Evolutionary conservation across 1,284 basidiomycete species (phyloP).

Genomic region (Testicularia cyperi): DNA sequence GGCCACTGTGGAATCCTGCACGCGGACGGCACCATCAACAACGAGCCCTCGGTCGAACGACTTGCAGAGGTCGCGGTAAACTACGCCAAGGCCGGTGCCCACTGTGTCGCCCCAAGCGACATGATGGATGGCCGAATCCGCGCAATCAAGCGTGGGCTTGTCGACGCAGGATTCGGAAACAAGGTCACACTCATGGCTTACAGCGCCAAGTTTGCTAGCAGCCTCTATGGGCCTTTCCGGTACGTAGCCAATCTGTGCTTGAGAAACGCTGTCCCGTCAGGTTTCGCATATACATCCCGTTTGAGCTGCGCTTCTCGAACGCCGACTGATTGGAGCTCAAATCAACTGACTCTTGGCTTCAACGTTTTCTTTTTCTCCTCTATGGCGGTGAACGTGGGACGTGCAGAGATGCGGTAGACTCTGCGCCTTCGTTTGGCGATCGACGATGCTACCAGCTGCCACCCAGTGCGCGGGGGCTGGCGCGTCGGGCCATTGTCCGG

Average conservation of each 20-base stretch:
- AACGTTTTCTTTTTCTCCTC: too few relatives aligned
- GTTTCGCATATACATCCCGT: too few relatives aligned
- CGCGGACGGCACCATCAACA: slow-evolving; percentile 70
- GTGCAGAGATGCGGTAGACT: slow-evolving; percentile 88
- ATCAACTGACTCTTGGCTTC: too few relatives aligned
- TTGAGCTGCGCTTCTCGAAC: too few relatives aligned
- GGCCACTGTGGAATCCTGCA: slow-evolving; percentile 90
- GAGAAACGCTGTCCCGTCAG: too few relatives aligned
- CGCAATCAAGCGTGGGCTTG: slow-evolving; percentile 82
- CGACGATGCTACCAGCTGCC: slow-evolving; percentile 98
- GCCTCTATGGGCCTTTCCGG: slow-evolving; percentile 97
- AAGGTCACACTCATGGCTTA: slow-evolving; percentile 84
- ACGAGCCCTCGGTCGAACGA: slow-evolving; percentile 67
- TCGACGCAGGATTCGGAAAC: slow-evolving; percentile 77
- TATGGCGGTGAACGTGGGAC: too few relatives aligned
- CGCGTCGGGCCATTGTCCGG: slow-evolving; percentile 85
- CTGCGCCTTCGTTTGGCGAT: slow-evolving; percentile 89
- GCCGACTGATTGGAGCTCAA: too few relatives aligned
- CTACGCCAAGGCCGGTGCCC: slow-evolving; percentile 91
- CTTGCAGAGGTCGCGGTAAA: slow-evolving; percentile 88
- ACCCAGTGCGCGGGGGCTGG: slow-evolving; percentile 81
- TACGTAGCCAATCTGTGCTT: slow-evolving; percentile 63
- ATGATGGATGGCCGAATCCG: slow-evolving; percentile 99
- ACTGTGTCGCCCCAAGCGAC: slow-evolving; percentile 97
- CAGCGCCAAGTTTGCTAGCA: slow-evolving; percentile 96